Conservation (phyloP, 352 stramenopile genomes). For the Globisporangium yorkense region DNA sequence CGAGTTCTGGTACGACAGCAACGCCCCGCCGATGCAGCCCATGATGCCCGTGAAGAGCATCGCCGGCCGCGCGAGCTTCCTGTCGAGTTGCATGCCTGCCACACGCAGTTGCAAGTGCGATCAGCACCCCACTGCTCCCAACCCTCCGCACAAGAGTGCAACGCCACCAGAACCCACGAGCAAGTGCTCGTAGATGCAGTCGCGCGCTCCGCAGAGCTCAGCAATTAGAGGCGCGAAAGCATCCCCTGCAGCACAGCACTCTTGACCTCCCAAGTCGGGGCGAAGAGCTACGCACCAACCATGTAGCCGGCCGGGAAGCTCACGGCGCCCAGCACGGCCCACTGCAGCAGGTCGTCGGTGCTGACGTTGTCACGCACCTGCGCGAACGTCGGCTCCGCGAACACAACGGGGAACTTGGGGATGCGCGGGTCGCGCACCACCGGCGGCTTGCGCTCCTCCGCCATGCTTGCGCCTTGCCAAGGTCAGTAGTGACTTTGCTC, state of each 20-base stretch:
- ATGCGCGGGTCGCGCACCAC: constrained; percentile 52
- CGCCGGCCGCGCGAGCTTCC: constrained; percentile 46
- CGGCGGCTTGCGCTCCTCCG: constrained; percentile 27
- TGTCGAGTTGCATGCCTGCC: constrained; percentile 53
- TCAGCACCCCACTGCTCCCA: background rate
- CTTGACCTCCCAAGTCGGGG: no score
- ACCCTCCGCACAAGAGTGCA: no score
- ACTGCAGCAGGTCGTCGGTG: constrained; percentile 38
- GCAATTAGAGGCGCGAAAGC: no score
- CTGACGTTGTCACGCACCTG: constrained; percentile 59
- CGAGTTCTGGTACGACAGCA: constrained; percentile 80
- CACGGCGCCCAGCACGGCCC: constrained; percentile 26
- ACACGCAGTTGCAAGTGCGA: constrained; percentile 1
- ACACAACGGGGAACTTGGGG: constrained; percentile 66
- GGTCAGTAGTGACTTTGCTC: background rate
- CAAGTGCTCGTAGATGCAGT: no score
- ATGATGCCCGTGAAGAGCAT: constrained; percentile 77
- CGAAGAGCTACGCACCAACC: constrained; percentile 31
- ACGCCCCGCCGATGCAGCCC: constrained; percentile 42
- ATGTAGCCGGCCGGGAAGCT: constrained; percentile 74
- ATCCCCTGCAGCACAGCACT: no score
- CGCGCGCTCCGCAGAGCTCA: background rate
- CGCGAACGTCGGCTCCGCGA: constrained; percentile 45
- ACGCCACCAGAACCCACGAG: no score
- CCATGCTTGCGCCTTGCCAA: background rate